Percentiles rank a stretch among this genome's conserved stretches.
phyloP scores from a whole-genome alignment of 2,329 filamentous ascomycete genomes.

The Mycosphaerelloides madeirae region DNA sequence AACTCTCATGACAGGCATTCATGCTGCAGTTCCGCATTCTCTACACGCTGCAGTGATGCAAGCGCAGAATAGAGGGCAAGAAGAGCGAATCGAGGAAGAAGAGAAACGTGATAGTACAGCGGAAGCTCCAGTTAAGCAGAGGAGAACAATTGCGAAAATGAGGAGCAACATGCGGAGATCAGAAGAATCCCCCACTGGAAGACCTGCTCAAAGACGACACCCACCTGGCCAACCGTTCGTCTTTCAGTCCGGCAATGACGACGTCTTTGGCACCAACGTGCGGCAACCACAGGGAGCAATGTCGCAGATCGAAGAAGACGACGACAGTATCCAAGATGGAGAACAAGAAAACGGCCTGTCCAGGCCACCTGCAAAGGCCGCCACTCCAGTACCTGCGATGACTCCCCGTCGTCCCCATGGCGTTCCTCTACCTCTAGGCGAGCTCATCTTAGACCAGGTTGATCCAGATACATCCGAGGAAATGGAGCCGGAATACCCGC shows the following conservation, averaged over 20 bases:
- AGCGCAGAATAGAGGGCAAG: constrained; percentile 49
- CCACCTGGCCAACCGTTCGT: constrained; percentile 21
- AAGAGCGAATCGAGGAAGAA: constrained; percentile 17
- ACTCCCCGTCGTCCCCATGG: constrained; percentile 29
- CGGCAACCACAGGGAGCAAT: constrained; percentile 5
- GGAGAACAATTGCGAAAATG: constrained; percentile 26
- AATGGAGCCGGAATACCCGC: constrained; percentile 33
- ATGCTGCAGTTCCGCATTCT: constrained; percentile 50
- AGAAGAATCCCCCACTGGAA: constrained; percentile 24
- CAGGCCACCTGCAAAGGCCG: constrained; percentile 35
- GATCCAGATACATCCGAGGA: constrained; percentile 13
- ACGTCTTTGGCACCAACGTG: constrained; percentile 15
- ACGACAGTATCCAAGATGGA: constrained; percentile 33
- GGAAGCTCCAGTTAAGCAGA: constrained; percentile 22
- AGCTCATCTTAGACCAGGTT: constrained; percentile 29
- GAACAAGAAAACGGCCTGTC: constrained; percentile 49
- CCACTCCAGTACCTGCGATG: constrained; percentile 27
- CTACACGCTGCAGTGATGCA: constrained; percentile 45
- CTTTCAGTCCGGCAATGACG: constrained; percentile 20
- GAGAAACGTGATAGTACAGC: constrained; percentile 14
- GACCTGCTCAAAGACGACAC: constrained; percentile 13
- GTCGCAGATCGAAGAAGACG: constrained; percentile 25
- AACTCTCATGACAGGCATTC: constrained; percentile 58
- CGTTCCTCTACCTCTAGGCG: constrained; percentile 27
- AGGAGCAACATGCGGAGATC: constrained; percentile 18